These are phyloP conservation scores for Phytophthora quininea DNA, from an alignment of 352 stramenopile species.

Conservation along the genomic window DNA sequence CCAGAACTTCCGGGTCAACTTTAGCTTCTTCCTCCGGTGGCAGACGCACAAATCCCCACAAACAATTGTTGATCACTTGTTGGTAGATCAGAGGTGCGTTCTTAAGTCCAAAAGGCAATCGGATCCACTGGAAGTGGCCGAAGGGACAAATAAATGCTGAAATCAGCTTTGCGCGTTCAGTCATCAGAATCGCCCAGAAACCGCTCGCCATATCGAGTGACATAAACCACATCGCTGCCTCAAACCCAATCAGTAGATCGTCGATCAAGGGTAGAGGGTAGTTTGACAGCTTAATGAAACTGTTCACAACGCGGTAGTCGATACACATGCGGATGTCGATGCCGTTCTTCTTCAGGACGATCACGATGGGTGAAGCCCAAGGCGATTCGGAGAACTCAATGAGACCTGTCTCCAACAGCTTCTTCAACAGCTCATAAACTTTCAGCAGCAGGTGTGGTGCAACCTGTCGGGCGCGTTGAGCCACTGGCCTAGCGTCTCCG, in stretches of 20 bases:
- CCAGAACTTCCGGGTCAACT: neutral
- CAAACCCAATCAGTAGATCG: constrained; percentile 8
- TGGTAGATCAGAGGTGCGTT: constrained; percentile 15
- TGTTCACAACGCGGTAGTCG: constrained; percentile 8
- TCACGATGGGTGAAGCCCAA: too few relatives aligned
- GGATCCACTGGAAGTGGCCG: constrained; percentile 23
- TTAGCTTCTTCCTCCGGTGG: neutral
- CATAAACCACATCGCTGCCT: neutral
- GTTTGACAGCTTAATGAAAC: constrained; percentile 2
- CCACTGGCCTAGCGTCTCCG: too few relatives aligned
- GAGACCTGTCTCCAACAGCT: neutral
- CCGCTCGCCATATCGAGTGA: neutral
- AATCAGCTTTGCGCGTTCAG: constrained; percentile 3
- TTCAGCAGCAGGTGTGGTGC: neutral
- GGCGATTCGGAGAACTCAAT: neutral
- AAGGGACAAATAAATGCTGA: constrained; percentile 24
- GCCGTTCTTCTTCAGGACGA: neutral
- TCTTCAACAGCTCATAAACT: constrained; percentile 1
- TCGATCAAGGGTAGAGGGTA: constrained; percentile 10
- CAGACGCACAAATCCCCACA: constrained; percentile 5
- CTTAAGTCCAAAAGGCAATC: constrained; percentile 11
- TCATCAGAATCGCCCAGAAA: neutral
- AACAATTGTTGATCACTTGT: constrained; percentile 10
- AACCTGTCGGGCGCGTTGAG: neutral
- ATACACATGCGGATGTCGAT: constrained; percentile 12